These are phyloP conservation scores for Drechslerella dactyloides DNA, from an alignment of 2,329 filamentous ascomycete genomes.

Conservation along the genomic window DNA sequence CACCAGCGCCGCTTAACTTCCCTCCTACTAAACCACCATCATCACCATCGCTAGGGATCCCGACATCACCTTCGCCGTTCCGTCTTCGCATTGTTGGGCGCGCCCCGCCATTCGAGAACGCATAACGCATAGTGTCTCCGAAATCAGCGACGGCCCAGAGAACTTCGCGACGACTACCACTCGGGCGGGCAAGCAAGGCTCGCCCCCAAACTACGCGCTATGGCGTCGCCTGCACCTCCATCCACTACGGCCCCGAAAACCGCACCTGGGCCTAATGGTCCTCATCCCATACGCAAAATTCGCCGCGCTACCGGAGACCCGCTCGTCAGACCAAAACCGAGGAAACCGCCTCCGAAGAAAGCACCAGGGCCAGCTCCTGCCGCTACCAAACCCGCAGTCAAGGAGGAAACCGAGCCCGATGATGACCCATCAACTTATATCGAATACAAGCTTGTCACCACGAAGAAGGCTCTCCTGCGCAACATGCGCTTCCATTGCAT, in stretches of 20 bases:
- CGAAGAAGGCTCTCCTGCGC: slow-evolving; percentile 78
- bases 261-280: slow-evolving; percentile 21
- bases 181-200: background rate
- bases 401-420: slow-evolving; percentile 31
- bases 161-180: background rate
- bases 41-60: slow-evolving; percentile 8
- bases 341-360: slow-evolving; percentile 38
- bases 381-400: slow-evolving; percentile 11
- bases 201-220: slow-evolving; percentile 14
- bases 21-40: slow-evolving; percentile 2
- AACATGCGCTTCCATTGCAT: slow-evolving; percentile 86
- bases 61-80: slow-evolving; percentile 9
- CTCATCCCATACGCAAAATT: slow-evolving; percentile 34
- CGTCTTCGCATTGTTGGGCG: background rate
- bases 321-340: slow-evolving; percentile 44
- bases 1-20: background rate
- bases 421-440: slow-evolving; percentile 45
- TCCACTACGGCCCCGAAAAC: slow-evolving; percentile 27
- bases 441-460: slow-evolving; percentile 77
- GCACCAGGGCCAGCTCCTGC: slow-evolving; percentile 24
- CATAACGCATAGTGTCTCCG: background rate
- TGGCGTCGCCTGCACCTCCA: slow-evolving; percentile 42
- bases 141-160: background rate
- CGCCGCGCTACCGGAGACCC: slow-evolving; percentile 41
- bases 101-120: background rate